Evolutionary conservation across 75 land plant species (phyloP).

Genomic region (Pinus taeda): DNA sequence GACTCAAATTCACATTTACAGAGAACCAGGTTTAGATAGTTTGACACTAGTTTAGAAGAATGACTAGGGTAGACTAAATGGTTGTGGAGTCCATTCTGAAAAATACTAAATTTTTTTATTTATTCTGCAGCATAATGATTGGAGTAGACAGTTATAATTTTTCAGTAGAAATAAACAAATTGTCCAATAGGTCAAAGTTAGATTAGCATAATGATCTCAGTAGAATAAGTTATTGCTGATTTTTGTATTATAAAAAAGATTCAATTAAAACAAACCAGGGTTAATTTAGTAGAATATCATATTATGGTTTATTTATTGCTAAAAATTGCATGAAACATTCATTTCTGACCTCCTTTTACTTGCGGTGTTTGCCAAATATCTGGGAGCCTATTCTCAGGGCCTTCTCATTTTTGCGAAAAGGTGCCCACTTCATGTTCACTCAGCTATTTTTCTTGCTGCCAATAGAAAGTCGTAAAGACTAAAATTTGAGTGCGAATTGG

Average conservation of each 20-base stretch:
- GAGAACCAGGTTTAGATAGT: neutral
- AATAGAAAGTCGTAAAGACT: neutral
- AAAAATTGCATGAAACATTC: neutral
- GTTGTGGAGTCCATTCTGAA: neutral
- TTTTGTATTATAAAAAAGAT: neutral
- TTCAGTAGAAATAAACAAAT: neutral
- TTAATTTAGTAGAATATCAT: neutral
- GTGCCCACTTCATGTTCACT: neutral
- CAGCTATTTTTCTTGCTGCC: neutral
- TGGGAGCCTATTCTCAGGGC: neutral
- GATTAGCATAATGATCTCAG: neutral
- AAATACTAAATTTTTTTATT: too few species aligned
- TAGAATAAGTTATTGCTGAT: neutral
- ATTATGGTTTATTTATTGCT: neutral
- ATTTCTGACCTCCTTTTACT: neutral
- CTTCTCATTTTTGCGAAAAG: constrained; percentile 15
- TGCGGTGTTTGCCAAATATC: neutral
- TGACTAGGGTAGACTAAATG: neutral
- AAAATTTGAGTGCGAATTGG: neutral
- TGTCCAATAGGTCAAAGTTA: neutral
- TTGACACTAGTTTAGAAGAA: neutral
- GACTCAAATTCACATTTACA: neutral
- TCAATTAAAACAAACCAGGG: neutral
- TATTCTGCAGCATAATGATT: neutral
- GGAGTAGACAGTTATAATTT: neutral